Evolutionary conservation across 2,329 filamentous ascomycete species (phyloP).

Genomic region (Bipolaris cookei): DNA sequence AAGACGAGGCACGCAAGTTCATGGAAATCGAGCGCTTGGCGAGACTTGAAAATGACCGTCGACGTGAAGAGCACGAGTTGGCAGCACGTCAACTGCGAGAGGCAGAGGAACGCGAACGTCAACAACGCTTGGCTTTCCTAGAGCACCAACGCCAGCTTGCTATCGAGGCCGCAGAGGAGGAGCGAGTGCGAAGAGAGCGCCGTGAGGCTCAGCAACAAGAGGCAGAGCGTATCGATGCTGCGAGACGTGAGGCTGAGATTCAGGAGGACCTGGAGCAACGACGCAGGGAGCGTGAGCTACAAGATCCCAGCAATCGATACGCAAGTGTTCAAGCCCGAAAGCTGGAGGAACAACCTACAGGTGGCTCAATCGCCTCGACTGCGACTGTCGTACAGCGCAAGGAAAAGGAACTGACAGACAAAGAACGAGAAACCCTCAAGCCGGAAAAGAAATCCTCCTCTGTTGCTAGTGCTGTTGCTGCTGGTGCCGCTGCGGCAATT

Average conservation of each 20-base stretch:
- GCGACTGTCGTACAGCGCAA: conserved; percentile 43
- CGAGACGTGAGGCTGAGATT: conserved; percentile 39
- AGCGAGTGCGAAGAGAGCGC: conserved; percentile 32
- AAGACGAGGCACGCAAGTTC: conserved; percentile 37
- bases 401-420: conserved; percentile 43
- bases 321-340: conserved; percentile 31
- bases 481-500: conserved; percentile 42
- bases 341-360: conserved; percentile 40
- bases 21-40: conserved; percentile 39
- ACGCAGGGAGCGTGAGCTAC: conserved; percentile 34
- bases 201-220: conserved; percentile 39
- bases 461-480: conserved; percentile 46
- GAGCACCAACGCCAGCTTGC: conserved; percentile 40
- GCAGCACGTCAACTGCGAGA: conserved; percentile 37
- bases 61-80: conserved; percentile 35
- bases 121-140: conserved; percentile 32
- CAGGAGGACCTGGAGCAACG: conserved; percentile 35
- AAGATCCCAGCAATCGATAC: conserved; percentile 33
- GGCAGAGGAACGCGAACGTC: conserved; percentile 39
- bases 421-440: conserved; percentile 43
- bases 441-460: conserved; percentile 49
- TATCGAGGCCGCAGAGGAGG: conserved; percentile 28
- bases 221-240: conserved; percentile 31
- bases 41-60: conserved; percentile 37
- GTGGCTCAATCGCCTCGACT: conserved; percentile 38